phyloP scores from a whole-genome alignment of 371 early-diverging fungal genomes.

The Apophysomyces sp. region DNA sequence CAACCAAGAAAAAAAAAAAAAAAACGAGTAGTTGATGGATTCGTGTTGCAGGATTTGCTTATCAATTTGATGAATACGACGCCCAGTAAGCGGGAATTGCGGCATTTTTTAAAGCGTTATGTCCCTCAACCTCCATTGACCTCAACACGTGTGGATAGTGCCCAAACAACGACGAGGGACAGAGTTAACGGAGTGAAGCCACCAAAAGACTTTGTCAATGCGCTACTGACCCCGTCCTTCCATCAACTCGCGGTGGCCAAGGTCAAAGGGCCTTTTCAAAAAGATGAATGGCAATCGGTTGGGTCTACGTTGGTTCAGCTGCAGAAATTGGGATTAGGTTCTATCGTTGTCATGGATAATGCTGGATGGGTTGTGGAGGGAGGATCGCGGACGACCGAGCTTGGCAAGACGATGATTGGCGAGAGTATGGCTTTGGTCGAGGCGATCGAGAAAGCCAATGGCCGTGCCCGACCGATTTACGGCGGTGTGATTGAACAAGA shows the following conservation, averaged over 20 bases:
- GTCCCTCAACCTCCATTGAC: constrained; percentile 35
- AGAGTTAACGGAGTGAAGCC: constrained; percentile 16
- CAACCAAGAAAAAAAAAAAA: too few species aligned
- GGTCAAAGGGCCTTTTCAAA: constrained; percentile 55
- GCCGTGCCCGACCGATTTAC: constrained; percentile 66
- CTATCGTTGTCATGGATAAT: constrained; percentile 69
- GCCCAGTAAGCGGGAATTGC: constrained; percentile 79
- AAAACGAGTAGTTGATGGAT: too few species aligned
- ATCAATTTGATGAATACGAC: constrained; percentile 60
- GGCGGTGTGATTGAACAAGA: constrained; percentile 27
- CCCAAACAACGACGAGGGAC: neutral
- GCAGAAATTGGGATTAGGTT: constrained; percentile 68
- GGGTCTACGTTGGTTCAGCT: constrained; percentile 67
- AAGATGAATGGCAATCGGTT: constrained; percentile 48
- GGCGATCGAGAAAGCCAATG: constrained; percentile 76
- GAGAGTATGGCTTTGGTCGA: constrained; percentile 68
- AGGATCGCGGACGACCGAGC: constrained; percentile 24
- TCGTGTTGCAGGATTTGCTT: constrained; percentile 40
- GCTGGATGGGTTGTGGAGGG: constrained; percentile 38
- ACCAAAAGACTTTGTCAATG: constrained; percentile 50
- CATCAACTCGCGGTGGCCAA: constrained; percentile 65
- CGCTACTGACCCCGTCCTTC: constrained; percentile 38
- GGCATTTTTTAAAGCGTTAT: constrained; percentile 69
- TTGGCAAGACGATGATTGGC: constrained; percentile 46
- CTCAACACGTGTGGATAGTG: neutral